Conservation (phyloP, 208 protist species). For the Willaertia magna region DNA sequence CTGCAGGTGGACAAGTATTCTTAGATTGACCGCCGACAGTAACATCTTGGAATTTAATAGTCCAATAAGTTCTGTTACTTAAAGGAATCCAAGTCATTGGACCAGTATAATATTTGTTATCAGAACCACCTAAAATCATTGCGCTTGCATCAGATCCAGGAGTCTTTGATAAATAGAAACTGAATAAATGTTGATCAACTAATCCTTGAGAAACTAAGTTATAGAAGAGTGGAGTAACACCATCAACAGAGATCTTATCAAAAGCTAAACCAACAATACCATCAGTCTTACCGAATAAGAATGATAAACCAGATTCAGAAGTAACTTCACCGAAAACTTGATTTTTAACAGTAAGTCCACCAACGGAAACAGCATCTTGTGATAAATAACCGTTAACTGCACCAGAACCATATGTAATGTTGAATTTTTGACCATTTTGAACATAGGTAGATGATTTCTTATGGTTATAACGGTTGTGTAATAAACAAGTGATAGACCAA, state of each 20-base stretch:
- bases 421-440: constrained; percentile 61
- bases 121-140: constrained; percentile 60
- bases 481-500: constrained; percentile 2
- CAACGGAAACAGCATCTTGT: constrained; percentile 60
- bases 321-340: constrained; percentile 71
- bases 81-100: constrained; percentile 61
- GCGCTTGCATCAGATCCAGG: constrained; percentile 22
- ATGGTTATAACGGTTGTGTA: constrained; percentile 63
- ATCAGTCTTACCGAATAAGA: constrained; percentile 74
- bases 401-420: constrained; percentile 80
- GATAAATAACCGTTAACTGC: constrained; percentile 66
- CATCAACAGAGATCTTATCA: constrained; percentile 63
- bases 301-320: constrained; percentile 64
- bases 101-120: constrained; percentile 51
- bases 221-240: constrained; percentile 21
- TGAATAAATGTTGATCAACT: constrained; percentile 34
- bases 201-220: constrained; percentile 38
- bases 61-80: constrained; percentile 73
- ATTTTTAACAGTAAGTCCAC: constrained; percentile 40
- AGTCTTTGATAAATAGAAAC: constrained; percentile 27
- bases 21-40: constrained; percentile 40
- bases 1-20: constrained; percentile 17
- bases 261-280: constrained; percentile 58
- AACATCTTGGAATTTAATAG: constrained; percentile 45
- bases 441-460: constrained; percentile 54